Evolutionary conservation across 2,329 filamentous ascomycete species (phyloP), one percentile per base, ranked within the genome.

Genomic region (Colletotrichum sp.): DNA sequence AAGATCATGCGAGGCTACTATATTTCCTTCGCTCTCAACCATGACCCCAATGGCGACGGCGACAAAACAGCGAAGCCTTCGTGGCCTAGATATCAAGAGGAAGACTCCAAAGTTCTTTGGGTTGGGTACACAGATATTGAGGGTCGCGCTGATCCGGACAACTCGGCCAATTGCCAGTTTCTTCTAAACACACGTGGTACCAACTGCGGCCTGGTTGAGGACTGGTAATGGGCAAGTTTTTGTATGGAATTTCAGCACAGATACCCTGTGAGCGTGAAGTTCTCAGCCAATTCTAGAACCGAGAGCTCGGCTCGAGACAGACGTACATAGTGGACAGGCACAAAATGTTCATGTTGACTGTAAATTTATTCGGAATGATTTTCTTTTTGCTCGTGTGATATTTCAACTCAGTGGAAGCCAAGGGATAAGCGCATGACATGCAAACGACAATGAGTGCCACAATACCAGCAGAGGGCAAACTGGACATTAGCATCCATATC

Each of bases 301-400:
- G 11, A 49, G 11, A 49, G 6, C n/a, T 22, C 44, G 3, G 44
- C n/a, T 13, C 4, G 4, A 1, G 6, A 22, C n/a, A 52, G 11
- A 22, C n/a, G 44, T 52, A 52, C 44, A 52, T 52, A 52, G 1
- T 22, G 44, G 0, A 25, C 16, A 39, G 36, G 16, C 3, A 52
- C 6, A 52, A 52, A 22, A 22, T 9, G 4, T 19, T 19, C 16
- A 39, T 39, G 6, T 16, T 36, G 34, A 15, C 15, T 16, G 34
- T 6, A 8, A 16, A 36, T 13, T 12, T 16, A n/a, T n/a, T 49
- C 4, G 39, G 5, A 49, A 49, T 22, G 39, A n/a, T n/a, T n/a
- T 22, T 2, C 6, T 1, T 49, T n/a, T n/a, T 49, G 19, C 19
- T n/a, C 6, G 12, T 52, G 3, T 0, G n/a, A 0, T 52, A 1